phyloP scores from a whole-genome alignment of 768 basidiomycete species.

The Mycena filopes region DNA sequence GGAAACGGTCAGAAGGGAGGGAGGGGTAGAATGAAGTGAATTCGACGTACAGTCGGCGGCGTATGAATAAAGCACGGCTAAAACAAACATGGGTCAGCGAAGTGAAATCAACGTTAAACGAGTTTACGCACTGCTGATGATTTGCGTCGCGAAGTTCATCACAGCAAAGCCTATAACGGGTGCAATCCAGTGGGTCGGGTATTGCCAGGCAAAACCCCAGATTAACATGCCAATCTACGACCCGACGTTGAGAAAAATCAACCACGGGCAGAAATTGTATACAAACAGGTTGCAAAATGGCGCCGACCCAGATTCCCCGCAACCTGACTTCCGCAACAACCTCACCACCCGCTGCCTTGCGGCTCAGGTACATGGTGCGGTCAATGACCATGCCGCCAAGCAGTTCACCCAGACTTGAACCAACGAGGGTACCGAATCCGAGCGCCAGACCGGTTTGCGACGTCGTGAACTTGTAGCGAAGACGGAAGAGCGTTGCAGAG shows the following conservation, averaged over 20 bases:
- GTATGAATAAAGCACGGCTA: conserved; percentile 28
- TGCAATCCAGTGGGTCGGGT: conserved; percentile 33
- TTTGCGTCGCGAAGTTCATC: conserved; percentile 32
- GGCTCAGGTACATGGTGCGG: conserved; percentile 29
- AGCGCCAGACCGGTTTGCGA: conserved; percentile 32
- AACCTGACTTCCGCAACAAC: conserved; percentile 30
- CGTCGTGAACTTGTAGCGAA: conserved; percentile 24
- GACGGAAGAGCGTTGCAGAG: conserved; percentile 32
- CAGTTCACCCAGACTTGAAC: conserved; percentile 30
- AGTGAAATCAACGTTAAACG: background rate
- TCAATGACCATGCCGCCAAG: conserved; percentile 33
- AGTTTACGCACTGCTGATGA: conserved; percentile 23
- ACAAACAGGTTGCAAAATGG: conserved; percentile 29
- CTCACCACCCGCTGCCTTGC: conserved; percentile 18
- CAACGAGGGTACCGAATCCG: conserved; percentile 30
- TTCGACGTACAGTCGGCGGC: conserved; percentile 20
- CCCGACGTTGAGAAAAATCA: background rate
- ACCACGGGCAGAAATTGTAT: background rate
- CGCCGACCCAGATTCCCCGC: conserved; percentile 31
- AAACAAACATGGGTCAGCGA: background rate
- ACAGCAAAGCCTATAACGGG: conserved; percentile 29
- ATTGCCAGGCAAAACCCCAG: conserved; percentile 35
- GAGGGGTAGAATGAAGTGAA: background rate
- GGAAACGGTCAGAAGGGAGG: background rate
- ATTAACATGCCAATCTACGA: conserved; percentile 31